phyloP scores from a whole-genome alignment of 768 basidiomycete species.

The Paxillus involutus region DNA sequence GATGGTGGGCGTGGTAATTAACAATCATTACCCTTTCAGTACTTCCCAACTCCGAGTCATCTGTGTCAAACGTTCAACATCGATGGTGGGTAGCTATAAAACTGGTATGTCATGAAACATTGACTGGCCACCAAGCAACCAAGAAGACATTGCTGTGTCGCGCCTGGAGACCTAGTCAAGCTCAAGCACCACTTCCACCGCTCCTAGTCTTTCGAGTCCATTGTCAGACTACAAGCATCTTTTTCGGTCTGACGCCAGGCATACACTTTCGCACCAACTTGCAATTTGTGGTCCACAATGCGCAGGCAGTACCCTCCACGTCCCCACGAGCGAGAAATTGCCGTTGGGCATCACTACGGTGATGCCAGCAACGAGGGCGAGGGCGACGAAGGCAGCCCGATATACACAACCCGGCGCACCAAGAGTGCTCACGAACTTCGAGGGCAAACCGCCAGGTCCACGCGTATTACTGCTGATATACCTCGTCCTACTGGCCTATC shows the following conservation, averaged over 20 bases:
- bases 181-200: not conserved
- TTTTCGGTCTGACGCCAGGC: not conserved
- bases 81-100: not conserved
- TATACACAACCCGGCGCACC: conserved; percentile 22
- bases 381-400: conserved; percentile 4
- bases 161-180: not conserved
- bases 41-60: no score
- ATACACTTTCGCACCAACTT: not conserved
- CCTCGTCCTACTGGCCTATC: conserved; percentile 19
- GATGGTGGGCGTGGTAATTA: no score
- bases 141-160: not conserved
- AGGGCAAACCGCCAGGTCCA: conserved; percentile 3
- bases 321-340: not conserved
- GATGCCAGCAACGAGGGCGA: conserved; percentile 9
- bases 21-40: no score
- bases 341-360: not conserved
- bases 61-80: no score
- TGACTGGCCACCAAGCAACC: not conserved
- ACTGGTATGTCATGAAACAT: not conserved
- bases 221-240: not conserved
- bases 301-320: conserved; percentile 2
- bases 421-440: conserved; percentile 22
- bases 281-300: not conserved
- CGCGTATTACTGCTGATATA: conserved; percentile 8
- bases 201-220: not conserved